Base-by-base conservation (phyloP, 2,329 filamentous ascomycete species). In the Diatrype stigma region DNA sequence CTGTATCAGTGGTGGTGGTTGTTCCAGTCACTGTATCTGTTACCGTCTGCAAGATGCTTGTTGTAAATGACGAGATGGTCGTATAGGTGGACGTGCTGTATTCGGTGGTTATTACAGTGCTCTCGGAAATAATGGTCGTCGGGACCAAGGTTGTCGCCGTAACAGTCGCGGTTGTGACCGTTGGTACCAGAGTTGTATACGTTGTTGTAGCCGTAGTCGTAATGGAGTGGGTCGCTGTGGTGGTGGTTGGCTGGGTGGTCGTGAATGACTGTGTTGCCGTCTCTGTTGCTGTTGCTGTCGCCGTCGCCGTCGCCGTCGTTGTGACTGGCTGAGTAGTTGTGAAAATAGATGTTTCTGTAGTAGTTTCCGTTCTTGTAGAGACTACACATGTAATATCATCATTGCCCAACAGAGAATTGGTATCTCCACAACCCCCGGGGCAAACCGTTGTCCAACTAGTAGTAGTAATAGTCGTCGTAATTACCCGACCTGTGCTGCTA, bases 1-100 rank as follows among this genome's bases (percentile, higher is more conserved):
- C 22, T 26, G 22, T 53, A 12, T 51, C 53, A 3, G 55, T 57
- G 10, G 56, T 53, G 2, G 55, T 58, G 17, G 48, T 50, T 3
- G 53, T 55, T 12, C 55, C 45, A 19, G 54, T 53, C 6, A 55
- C 49, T n/a, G 56, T 59, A 19, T 51, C 50, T 17, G 52, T 53
- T 16, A 49, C 35, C 32, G 55, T 54, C 19, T 46, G 47, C 23
- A 57, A 55, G 19, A 62, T 40, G 28, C 55, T 60, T 16, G 57
- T 57, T 2, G 55, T 56, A 19, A 54, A 54, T 14, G 53, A 54
- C 10, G 56, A 54, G 19, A 56, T 26, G 23, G 47, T 62, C 10
- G 57, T 60, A 40, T 58, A 62, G 35, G 55, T 52, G 4, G 60
- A 61, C 16, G 59, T 59, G 49, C 52, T 54, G 10, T 56, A 60